Percentiles rank a stretch among this genome's conserved stretches.
These are phyloP conservation scores for Poa pratensis DNA, from an alignment of 176 grass and related monocot genomes.

Conservation along the genomic window DNA sequence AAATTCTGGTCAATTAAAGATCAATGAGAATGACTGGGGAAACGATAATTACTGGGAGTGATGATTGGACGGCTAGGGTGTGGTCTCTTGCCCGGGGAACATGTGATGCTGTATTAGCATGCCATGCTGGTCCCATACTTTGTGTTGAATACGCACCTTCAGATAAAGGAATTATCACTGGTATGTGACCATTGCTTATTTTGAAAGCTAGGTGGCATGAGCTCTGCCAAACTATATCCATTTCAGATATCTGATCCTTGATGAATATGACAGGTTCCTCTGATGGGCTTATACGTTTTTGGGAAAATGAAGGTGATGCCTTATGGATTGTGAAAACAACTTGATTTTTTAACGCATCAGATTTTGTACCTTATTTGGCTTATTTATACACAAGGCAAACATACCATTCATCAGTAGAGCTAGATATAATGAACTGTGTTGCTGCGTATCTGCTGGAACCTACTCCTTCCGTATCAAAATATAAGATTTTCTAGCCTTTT, in stretches of 20 bases:
- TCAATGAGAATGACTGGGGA: conserved; percentile 93
- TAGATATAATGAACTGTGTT: not conserved
- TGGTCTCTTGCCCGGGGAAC: conserved; percentile 90
- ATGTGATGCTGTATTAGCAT: conserved; percentile 93
- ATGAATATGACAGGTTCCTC: conserved; percentile 76
- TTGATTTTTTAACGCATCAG: conserved; percentile 19
- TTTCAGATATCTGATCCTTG: conserved; percentile 37
- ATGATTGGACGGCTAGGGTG: conserved; percentile 99
- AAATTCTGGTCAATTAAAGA: conserved; percentile 50
- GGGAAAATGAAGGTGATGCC: conserved; percentile 97
- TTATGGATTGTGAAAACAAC: conserved; percentile 33
- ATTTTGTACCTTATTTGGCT: conserved; percentile 19
- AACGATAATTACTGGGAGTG: conserved; percentile 93
- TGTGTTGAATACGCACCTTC: conserved; percentile 94
- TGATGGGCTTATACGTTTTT: conserved; percentile 96
- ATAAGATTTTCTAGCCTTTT: no score
- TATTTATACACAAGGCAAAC: conserved; percentile 21
- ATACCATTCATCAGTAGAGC: conserved; percentile 7
- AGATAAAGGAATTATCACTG: conserved; percentile 95
- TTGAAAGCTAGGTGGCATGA: conserved; percentile 20
- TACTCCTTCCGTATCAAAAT: no score
- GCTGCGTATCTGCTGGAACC: conserved; percentile 14
- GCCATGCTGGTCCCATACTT: conserved; percentile 94
- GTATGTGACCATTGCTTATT: conserved; percentile 53
- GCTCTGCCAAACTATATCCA: conserved; percentile 27